Evolutionary conservation across 305 asterid species (phyloP).

Genomic region (Stenogyne calaminthoides): DNA sequence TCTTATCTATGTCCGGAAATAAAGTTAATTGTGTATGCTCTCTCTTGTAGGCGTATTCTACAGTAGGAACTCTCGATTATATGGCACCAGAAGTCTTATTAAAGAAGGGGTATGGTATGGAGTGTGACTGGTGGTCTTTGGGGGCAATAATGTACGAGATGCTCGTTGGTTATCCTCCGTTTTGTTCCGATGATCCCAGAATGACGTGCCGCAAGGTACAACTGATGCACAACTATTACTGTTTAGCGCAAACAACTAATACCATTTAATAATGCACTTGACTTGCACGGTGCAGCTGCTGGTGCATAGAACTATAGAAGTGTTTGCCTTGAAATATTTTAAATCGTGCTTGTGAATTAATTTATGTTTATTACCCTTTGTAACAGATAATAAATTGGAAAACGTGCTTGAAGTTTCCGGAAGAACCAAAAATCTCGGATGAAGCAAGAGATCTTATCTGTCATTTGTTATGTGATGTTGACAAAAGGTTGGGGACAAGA

Average conservation of each 20-base stretch:
- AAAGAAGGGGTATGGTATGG: constrained; percentile 97
- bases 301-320: too few species aligned
- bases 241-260: too few species aligned
- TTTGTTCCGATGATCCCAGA: constrained; percentile 97
- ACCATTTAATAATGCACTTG: too few species aligned
- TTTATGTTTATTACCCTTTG: not conserved
- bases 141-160: constrained; percentile 94
- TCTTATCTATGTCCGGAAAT: not conserved
- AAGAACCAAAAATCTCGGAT: constrained; percentile 77
- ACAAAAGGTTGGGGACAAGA: constrained; percentile 85
- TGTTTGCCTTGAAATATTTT: too few species aligned
- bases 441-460: constrained; percentile 93
- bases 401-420: constrained; percentile 90
- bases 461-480: constrained; percentile 84
- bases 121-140: constrained; percentile 99
- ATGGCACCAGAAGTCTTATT: constrained; percentile 97
- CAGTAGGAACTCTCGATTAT: constrained; percentile 96
- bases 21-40: not conserved
- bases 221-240: too few species aligned
- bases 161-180: constrained; percentile 96
- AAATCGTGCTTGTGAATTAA: too few species aligned
- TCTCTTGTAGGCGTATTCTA: constrained; percentile 78
- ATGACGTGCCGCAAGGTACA: constrained; percentile 96
- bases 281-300: too few species aligned
- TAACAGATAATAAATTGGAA: constrained; percentile 67